A percentile compares a stretch with the other conserved stretches of the same genome.
These are phyloP conservation scores for Pichia sp. DNA, from an alignment of 1,139 yeast genomes.

Conservation along the genomic window DNA sequence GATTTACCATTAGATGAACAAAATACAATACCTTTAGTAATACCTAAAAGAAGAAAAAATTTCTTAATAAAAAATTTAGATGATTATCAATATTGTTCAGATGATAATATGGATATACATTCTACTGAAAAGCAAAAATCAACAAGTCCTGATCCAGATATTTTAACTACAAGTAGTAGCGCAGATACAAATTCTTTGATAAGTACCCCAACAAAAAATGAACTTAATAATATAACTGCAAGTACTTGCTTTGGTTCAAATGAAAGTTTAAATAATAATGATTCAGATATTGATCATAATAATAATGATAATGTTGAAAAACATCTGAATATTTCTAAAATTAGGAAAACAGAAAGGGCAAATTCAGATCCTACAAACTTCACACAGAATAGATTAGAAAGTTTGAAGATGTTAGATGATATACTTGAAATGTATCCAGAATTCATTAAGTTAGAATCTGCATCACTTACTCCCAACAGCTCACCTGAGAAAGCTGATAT, in stretches of 20 bases:
- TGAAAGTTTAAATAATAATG: constrained; percentile 9
- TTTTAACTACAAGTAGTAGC: constrained; percentile 7
- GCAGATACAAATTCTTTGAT: constrained; percentile 9
- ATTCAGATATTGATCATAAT: too few species aligned
- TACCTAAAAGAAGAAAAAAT: constrained; percentile 31
- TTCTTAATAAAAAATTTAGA: constrained; percentile 29
- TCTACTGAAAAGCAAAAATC: too few species aligned
- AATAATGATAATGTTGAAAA: neutral
- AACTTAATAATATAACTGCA: constrained; percentile 3
- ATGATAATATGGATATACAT: neutral
- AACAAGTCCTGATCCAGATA: neutral
- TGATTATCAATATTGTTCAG: constrained; percentile 18
- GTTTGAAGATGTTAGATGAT: constrained; percentile 22
- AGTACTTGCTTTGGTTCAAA: constrained; percentile 5
- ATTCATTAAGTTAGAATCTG: constrained; percentile 4
- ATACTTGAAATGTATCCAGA: constrained; percentile 20
- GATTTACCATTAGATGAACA: neutral
- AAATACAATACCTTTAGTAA: constrained; percentile 32
- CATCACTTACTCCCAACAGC: neutral
- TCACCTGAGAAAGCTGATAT: neutral
- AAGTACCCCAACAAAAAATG: constrained; percentile 6
- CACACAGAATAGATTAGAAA: constrained; percentile 12
- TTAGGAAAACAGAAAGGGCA: neutral
- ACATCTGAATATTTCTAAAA: constrained; percentile 1
- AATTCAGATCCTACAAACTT: neutral